These are phyloP conservation scores for Chlamydomonas applanata DNA, from an alignment of 139 green algal genomes.

Conservation along the genomic window DNA sequence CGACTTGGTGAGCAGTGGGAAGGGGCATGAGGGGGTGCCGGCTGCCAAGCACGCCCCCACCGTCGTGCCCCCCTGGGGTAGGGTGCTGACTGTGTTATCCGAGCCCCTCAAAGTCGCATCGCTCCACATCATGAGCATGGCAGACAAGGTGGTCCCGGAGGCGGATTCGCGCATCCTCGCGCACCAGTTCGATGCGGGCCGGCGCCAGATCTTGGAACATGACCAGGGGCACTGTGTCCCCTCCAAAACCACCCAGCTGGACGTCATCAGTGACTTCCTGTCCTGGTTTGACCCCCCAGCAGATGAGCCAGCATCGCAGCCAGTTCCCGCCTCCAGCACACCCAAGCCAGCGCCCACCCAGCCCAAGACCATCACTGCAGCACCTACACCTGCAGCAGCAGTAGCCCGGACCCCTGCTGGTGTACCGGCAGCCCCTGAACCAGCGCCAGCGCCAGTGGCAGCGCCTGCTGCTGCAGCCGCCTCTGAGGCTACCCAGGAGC, in stretches of 20 bases:
- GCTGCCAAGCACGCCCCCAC: no score
- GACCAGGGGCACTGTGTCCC: slow-evolving; percentile 42
- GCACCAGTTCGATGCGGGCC: slow-evolving; percentile 14
- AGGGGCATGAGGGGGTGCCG: no score
- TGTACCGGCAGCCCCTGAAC: no score
- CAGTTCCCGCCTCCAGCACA: not conserved
- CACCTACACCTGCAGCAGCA: no score
- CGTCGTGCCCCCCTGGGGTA: no score
- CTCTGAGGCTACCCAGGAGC: slow-evolving; percentile 26
- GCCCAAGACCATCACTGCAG: no score
- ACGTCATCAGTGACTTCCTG: slow-evolving; percentile 15
- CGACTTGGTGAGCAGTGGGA: no score
- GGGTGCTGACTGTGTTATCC: not conserved
- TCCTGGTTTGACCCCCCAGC: slow-evolving; percentile 6
- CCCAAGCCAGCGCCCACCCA: not conserved
- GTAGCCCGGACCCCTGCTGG: no score
- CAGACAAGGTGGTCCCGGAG: slow-evolving; percentile 31
- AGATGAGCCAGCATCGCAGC: not conserved
- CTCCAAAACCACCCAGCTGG: slow-evolving; percentile 26
- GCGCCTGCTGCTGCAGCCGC: no score
- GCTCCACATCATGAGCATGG: slow-evolving; percentile 39
- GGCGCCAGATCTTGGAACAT: slow-evolving; percentile 30
- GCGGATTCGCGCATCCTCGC: slow-evolving; percentile 21
- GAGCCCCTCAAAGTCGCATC: slow-evolving; percentile 24
- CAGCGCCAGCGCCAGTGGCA: no score